These are phyloP conservation scores for Theileria equi DNA, from an alignment of 169 alveolate genomes.

Conservation along the genomic window DNA sequence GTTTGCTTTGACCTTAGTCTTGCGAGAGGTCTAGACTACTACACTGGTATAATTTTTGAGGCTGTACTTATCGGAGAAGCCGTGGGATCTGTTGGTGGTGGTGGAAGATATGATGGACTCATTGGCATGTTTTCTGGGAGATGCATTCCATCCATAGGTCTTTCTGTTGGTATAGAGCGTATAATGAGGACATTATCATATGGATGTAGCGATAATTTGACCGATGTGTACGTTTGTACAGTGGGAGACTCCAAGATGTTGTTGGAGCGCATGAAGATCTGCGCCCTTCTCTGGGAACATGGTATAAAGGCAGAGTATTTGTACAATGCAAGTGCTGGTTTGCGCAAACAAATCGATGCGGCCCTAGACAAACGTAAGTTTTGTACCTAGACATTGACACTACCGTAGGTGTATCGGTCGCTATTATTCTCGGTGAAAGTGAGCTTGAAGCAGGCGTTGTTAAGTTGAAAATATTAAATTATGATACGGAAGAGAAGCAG, in stretches of 20 bases:
- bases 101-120: constrained; percentile 94
- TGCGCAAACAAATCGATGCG: constrained; percentile 80
- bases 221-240: constrained; percentile 64
- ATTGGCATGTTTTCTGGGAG: constrained; percentile 88
- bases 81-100: constrained; percentile 96
- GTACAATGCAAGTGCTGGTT: constrained; percentile 62
- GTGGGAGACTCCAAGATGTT: constrained; percentile 71
- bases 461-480: constrained; percentile 22
- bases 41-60: constrained; percentile 94
- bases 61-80: constrained; percentile 85
- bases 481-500: constrained; percentile 3
- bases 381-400: not conserved
- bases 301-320: constrained; percentile 68
- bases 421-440: constrained; percentile 48
- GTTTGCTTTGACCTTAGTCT: constrained; percentile 86
- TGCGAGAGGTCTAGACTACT: constrained; percentile 96
- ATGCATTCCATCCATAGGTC: constrained; percentile 92
- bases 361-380: constrained; percentile 73
- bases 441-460: constrained; percentile 38
- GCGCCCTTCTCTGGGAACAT: constrained; percentile 65
- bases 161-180: constrained; percentile 93
- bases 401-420: constrained; percentile 46
- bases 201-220: constrained; percentile 25
- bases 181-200: constrained; percentile 75
- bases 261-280: constrained; percentile 66